A percentile compares a stretch with the other conserved stretches of the same genome.
Conservation (phyloP, 108 stramenopile species). For the Phaeodactylum tricornutum region DNA sequence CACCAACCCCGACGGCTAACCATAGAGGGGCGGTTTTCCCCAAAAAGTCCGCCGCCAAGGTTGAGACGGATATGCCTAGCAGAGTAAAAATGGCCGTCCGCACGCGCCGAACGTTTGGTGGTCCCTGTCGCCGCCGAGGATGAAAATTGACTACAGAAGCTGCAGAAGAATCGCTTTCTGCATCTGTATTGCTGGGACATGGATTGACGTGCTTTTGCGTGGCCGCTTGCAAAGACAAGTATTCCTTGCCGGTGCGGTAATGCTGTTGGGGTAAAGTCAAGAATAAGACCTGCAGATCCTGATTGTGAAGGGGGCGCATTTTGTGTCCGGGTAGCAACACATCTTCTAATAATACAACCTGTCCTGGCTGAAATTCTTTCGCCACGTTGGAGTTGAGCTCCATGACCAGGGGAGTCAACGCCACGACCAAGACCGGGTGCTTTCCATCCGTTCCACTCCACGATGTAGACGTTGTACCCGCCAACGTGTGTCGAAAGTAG, state of each 20-base stretch:
- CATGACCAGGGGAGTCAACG: constrained; percentile 23
- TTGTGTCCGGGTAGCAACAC: constrained; percentile 34
- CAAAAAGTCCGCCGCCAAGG: constrained; percentile 24
- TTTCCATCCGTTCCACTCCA: constrained; percentile 12
- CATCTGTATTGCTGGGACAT: constrained; percentile 3
- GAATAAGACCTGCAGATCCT: constrained; percentile 10
- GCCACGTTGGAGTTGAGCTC: constrained; percentile 29
- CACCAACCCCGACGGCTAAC: constrained; percentile 42
- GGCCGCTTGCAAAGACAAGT: constrained; percentile 12
- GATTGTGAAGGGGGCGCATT: constrained; percentile 4
- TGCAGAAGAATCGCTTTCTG: neutral
- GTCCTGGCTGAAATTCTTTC: constrained; percentile 24
- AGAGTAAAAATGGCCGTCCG: constrained; percentile 11
- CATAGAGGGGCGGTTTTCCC: constrained; percentile 38
- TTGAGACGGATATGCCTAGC: constrained; percentile 25
- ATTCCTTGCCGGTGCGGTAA: constrained; percentile 35
- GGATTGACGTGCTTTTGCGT: constrained; percentile 13
- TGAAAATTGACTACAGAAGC: too few species aligned
- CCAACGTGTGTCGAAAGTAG: constrained; percentile 31
- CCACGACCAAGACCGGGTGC: constrained; percentile 29
- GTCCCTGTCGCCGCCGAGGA: too few species aligned
- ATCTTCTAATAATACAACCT: constrained; percentile 43
- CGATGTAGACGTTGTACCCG: constrained; percentile 8
- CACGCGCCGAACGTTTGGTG: neutral
- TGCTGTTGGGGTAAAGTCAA: constrained; percentile 35